These are phyloP conservation scores for Pseudoturritis turrita DNA, from an alignment of 345 rosid genomes.

Conservation along the genomic window DNA sequence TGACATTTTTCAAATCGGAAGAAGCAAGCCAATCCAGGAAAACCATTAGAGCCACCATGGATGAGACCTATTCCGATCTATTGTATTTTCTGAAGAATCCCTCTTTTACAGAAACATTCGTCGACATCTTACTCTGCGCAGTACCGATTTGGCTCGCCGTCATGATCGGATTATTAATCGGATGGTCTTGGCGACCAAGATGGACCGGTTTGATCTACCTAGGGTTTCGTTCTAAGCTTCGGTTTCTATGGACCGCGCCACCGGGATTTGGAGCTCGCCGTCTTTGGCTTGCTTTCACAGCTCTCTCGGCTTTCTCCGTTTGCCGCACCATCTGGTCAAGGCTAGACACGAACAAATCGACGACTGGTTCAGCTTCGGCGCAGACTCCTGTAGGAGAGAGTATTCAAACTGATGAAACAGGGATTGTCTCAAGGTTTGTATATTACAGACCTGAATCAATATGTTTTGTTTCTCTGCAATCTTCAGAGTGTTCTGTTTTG, in stretches of 20 bases:
- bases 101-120: conserved; percentile 75
- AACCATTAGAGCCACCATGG: conserved; percentile 40
- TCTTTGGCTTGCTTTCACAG: conserved; percentile 91
- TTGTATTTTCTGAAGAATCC: conserved; percentile 63
- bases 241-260: conserved; percentile 81
- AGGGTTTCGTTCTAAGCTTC: conserved; percentile 73
- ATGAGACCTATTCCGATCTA: conserved; percentile 59
- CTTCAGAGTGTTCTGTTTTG: not conserved
- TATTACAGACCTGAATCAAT: not conserved
- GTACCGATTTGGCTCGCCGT: conserved; percentile 99
- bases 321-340: conserved; percentile 73
- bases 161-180: conserved; percentile 91
- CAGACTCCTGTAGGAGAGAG: not conserved
- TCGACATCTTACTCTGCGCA: conserved; percentile 91
- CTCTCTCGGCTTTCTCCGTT: conserved; percentile 83
- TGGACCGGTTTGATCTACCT: conserved; percentile 89
- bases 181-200: conserved; percentile 98
- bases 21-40: not conserved
- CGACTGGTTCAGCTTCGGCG: conserved; percentile 8
- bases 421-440: conserved; percentile 38
- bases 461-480: not conserved
- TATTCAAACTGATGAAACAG: conserved; percentile 30
- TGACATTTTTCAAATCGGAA: not conserved
- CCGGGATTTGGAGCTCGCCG: conserved; percentile 94
- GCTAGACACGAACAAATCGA: conserved; percentile 44